Evolutionary conservation across 2,329 filamentous ascomycete species (phyloP), one percentile per base, ranked within the genome.

Genomic region (Diaporthe capsici): DNA sequence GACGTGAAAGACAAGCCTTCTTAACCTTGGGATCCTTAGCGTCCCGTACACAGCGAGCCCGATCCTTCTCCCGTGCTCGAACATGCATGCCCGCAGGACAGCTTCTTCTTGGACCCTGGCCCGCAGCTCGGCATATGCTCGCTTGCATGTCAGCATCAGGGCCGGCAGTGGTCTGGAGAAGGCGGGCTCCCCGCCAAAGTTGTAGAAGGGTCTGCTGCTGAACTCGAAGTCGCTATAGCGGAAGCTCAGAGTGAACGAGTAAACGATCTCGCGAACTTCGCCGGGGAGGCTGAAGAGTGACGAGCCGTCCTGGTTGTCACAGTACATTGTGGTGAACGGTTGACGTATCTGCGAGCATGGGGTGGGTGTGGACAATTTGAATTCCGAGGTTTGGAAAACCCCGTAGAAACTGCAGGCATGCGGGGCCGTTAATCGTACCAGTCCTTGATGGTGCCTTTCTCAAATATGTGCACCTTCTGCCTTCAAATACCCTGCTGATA

Each of bases 41-140:
- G 65, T 79, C 1, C 82, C 82, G 60, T 79, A 78, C 13, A 81
- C 80, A 1, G 81, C 82, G 49, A 83, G 80, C 10, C 82, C 80
- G n/a, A 83, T 77, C 25, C 80, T 76, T 17, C 77, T 77, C 17
- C 78, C 79, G 68, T 74, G 73, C 4, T 79, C 79, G n/a, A 74
- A 78, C 55, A 79, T 79, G 71, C 79, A 78, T 2, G 82, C 77
- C 17, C 80, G 78, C 75, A 83, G 72, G 28, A 76, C 67, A 2
- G 81, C 81, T 7, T 79, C 75, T 0, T 63, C 70, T 20, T 82
- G 80, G 3, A 83, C 82, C 8, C n/a, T 17, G 28, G 68, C 31
- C 7, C 22, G n/a, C 28, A 77, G 57, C 65, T 77, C 76, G 37
- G 28, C 7, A 31, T 73, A 70, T 15, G 68, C 58, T 10, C 73